Evolutionary conservation across 176 grass and related monocot species (phyloP).

Genomic region (Avena insularis): DNA sequence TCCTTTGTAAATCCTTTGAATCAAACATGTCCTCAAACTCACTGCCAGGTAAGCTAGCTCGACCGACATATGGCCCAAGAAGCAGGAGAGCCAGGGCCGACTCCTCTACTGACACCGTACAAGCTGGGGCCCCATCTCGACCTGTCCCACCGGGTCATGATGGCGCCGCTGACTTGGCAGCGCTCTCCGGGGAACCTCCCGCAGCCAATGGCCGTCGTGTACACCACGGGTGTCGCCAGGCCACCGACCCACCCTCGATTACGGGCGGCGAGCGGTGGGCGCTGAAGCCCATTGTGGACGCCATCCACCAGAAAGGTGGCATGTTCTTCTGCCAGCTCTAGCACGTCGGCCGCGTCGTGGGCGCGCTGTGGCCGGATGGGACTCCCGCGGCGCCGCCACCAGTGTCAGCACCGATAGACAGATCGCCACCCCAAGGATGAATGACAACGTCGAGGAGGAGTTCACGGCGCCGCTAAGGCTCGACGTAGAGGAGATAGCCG

Average conservation of each 20-base stretch:
- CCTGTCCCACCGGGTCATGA: no score
- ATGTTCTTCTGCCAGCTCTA: slow-evolving; percentile 66
- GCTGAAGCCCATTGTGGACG: slow-evolving; percentile 51
- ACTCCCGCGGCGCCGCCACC: slow-evolving; percentile 33
- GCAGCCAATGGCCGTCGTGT: slow-evolving; percentile 48
- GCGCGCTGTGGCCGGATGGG: slow-evolving; percentile 34
- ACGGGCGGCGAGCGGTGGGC: no score
- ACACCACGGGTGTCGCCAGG: no score
- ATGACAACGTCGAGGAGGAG: neutral
- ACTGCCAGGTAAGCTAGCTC: neutral
- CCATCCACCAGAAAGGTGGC: slow-evolving; percentile 48
- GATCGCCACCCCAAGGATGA: slow-evolving; percentile 1
- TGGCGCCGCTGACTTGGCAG: no score
- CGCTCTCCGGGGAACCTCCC: slow-evolving; percentile 47
- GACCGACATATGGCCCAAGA: neutral
- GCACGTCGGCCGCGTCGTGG: slow-evolving; percentile 49
- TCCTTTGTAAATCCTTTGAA: no score
- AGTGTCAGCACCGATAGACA: slow-evolving; percentile 48
- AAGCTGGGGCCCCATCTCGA: neutral
- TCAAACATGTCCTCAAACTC: neutral
- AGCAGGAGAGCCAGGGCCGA: neutral
- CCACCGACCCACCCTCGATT: slow-evolving; percentile 33
- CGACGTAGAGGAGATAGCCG: slow-evolving; percentile 46
- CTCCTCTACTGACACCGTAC: slow-evolving; percentile 48
- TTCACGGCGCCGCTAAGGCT: slow-evolving; percentile 39